Conservation (phyloP, 257 asterid genomes). For the Anisodus tanguticus region DNA sequence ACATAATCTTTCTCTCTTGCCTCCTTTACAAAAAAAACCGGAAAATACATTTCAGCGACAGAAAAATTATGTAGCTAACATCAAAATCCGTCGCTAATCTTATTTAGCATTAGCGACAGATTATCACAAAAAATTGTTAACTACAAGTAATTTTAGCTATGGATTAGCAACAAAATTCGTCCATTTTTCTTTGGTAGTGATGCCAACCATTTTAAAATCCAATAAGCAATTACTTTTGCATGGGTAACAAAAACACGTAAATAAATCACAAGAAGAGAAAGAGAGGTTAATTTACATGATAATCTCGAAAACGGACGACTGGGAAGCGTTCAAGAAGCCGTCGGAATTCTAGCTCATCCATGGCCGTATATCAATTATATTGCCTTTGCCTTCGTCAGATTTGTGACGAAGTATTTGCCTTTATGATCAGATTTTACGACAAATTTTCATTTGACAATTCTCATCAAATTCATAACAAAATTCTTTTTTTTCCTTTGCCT, state of each 20-base stretch:
- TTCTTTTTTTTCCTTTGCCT: background rate
- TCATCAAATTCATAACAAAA: background rate
- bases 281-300: conserved; percentile 46
- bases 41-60: too few relatives aligned
- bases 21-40: too few relatives aligned
- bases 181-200: too few relatives aligned
- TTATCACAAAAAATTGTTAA: too few relatives aligned
- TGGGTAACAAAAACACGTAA: background rate
- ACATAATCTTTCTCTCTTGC: background rate
- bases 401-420: background rate
- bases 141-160: too few relatives aligned
- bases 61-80: too few relatives aligned
- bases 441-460: background rate
- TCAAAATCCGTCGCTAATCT: too few relatives aligned
- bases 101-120: too few relatives aligned
- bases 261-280: background rate
- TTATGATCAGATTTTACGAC: background rate
- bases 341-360: conserved; percentile 68
- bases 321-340: conserved; percentile 73
- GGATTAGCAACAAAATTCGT: too few relatives aligned
- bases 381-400: background rate
- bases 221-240: background rate
- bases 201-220: background rate
- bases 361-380: conserved; percentile 8
- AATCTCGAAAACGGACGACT: conserved; percentile 70